Evolutionary conservation across 75 land plant genomes (phyloP).

Genomic region (Selaginella tamariscina): DNA sequence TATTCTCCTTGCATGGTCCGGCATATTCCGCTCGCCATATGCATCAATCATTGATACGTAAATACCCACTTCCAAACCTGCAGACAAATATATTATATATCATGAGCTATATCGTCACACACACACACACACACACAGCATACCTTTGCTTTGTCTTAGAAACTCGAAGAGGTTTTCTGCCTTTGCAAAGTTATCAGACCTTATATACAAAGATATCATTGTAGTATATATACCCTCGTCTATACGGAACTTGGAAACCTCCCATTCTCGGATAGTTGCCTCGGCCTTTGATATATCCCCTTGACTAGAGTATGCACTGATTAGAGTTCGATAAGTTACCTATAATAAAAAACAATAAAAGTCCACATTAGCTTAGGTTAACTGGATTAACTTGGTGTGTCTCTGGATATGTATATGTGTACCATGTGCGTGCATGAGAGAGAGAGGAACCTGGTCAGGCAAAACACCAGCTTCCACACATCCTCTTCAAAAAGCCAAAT

Average conservation of each 20-base stretch:
- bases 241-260: not conserved
- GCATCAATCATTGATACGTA: conserved; percentile 51
- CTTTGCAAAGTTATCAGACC: not conserved
- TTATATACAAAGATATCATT: not conserved
- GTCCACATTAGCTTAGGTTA: too few relatives aligned
- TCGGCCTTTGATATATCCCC: not conserved
- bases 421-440: too few relatives aligned
- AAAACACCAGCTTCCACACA: conserved; percentile 32
- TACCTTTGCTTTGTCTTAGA: too few relatives aligned
- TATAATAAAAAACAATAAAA: too few relatives aligned
- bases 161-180: not conserved
- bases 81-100: not conserved
- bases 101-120: too few relatives aligned
- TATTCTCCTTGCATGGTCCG: conserved; percentile 46
- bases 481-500: conserved; percentile 33
- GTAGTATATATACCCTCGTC: not conserved
- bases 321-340: not conserved
- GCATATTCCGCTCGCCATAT: conserved; percentile 48
- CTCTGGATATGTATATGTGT: too few relatives aligned
- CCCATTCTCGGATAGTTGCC: not conserved
- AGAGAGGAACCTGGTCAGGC: conserved; percentile 54
- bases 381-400: too few relatives aligned
- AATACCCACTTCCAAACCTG: conserved; percentile 13
- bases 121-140: too few relatives aligned
- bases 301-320: not conserved